Percentiles rank a stretch among this genome's conserved stretches.
Conservation (phyloP, 2,329 filamentous ascomycete genomes). For the Pseudofabraea citricarpa region DNA sequence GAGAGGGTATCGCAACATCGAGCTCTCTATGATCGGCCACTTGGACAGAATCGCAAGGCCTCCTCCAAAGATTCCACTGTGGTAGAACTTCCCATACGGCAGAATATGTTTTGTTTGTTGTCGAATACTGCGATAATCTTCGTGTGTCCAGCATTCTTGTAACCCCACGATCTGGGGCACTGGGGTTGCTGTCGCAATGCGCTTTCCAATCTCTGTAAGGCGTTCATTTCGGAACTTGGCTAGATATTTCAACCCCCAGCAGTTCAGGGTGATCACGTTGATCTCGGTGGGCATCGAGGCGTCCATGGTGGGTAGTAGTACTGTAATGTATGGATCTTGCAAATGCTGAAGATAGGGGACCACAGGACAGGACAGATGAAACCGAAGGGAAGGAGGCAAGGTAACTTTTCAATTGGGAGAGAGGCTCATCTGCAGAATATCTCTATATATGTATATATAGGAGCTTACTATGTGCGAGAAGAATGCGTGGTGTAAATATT, state of each 20-base stretch:
- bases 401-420: too few species aligned
- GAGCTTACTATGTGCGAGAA: too few species aligned
- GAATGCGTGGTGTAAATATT: too few species aligned
- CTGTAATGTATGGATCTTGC: too few species aligned
- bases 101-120: constrained; percentile 67
- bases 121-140: constrained; percentile 77
- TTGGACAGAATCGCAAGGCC: constrained; percentile 83
- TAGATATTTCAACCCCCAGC: constrained; percentile 91
- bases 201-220: constrained; percentile 76
- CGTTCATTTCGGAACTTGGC: constrained; percentile 73
- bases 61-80: constrained; percentile 81
- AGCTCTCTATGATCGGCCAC: constrained; percentile 89
- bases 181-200: constrained; percentile 64
- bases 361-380: not conserved
- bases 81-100: constrained; percentile 91
- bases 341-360: too few species aligned
- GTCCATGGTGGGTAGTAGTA: too few species aligned
- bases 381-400: too few species aligned
- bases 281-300: constrained; percentile 51
- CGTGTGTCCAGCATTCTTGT: constrained; percentile 89
- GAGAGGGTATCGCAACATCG: constrained; percentile 82
- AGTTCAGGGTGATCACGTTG: constrained; percentile 85
- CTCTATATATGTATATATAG: too few species aligned
- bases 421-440: too few species aligned
- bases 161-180: constrained; percentile 82